Conservation (phyloP, 306 rosid genomes). For the Lathyrus aphaca region DNA sequence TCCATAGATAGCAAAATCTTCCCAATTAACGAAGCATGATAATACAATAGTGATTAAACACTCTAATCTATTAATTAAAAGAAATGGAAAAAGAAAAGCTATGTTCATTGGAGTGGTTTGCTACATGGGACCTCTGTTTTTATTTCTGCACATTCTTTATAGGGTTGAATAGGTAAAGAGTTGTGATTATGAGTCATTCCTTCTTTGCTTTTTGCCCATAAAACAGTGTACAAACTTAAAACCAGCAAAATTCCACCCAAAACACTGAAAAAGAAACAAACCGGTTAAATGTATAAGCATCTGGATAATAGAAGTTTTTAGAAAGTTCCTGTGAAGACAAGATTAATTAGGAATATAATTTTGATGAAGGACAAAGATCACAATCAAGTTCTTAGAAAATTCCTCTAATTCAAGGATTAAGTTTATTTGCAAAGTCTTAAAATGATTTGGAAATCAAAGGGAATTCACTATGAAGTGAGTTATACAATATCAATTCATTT, state of each 20-base stretch:
- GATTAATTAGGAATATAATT: too few species aligned
- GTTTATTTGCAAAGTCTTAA: too few species aligned
- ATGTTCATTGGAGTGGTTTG: not conserved
- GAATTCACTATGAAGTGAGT: too few species aligned
- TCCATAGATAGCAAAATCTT: not conserved
- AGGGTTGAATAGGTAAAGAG: slow-evolving; percentile 38
- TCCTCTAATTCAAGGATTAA: too few species aligned
- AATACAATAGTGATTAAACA: not conserved
- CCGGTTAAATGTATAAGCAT: not conserved
- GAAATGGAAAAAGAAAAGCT: not conserved
- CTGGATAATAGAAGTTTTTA: too few species aligned
- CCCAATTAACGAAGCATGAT: not conserved
- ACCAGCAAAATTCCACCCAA: slow-evolving; percentile 51
- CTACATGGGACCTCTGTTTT: slow-evolving; percentile 33
- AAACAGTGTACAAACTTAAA: slow-evolving; percentile 48
- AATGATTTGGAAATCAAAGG: too few species aligned
- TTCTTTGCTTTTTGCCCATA: slow-evolving; percentile 55
- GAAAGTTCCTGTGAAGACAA: too few species aligned
- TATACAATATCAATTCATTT: too few species aligned
- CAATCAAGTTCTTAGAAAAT: too few species aligned
- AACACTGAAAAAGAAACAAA: slow-evolving; percentile 37
- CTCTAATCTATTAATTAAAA: not conserved
- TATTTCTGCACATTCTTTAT: slow-evolving; percentile 25
- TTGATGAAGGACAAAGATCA: too few species aligned
- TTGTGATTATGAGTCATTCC: not conserved